A percentile compares a stretch with the other conserved stretches of the same genome.
Evolutionary conservation across 495 filamentous ascomycete species (phyloP).

Genomic region (Oidiodendron maius): DNA sequence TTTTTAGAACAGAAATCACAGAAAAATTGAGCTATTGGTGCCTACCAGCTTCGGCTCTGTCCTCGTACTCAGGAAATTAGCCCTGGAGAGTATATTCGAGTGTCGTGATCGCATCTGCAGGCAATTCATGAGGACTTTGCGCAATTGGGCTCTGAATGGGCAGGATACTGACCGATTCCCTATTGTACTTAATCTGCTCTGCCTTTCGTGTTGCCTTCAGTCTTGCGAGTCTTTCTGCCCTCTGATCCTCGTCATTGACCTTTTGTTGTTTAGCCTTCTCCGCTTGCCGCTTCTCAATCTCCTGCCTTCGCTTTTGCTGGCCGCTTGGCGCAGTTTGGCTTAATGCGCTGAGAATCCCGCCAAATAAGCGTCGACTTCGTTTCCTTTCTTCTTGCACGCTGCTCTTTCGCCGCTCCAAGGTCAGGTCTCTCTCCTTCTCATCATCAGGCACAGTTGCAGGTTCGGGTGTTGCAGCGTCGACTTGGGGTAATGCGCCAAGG

Average conservation of each 20-base stretch:
- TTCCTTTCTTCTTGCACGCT: slow-evolving; percentile 70
- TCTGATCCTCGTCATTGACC: slow-evolving; percentile 59
- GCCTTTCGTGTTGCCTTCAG: slow-evolving; percentile 51
- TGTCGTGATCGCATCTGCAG: slow-evolving; percentile 76
- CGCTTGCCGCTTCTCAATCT: slow-evolving; percentile 87
- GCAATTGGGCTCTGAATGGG: too few species aligned
- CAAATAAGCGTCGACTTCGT: slow-evolving; percentile 85
- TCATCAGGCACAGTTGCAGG: neutral
- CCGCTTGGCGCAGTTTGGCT: slow-evolving; percentile 66
- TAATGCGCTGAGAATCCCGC: slow-evolving; percentile 79
- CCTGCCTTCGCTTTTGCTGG: slow-evolving; percentile 68
- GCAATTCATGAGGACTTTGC: too few species aligned
- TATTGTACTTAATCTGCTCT: slow-evolving; percentile 74
- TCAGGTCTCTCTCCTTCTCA: slow-evolving; percentile 1
- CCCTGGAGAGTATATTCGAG: slow-evolving; percentile 54
- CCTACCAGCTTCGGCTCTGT: slow-evolving; percentile 74
- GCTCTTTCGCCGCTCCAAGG: slow-evolving; percentile 33
- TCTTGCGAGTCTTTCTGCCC: slow-evolving; percentile 54
- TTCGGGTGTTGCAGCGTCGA: slow-evolving; percentile 14
- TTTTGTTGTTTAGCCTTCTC: slow-evolving; percentile 73
- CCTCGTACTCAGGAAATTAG: slow-evolving; percentile 69
- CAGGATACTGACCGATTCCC: slow-evolving; percentile 61
- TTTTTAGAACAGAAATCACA: neutral
- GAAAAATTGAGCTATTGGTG: neutral
- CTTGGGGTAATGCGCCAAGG: slow-evolving; percentile 16